Evolutionary conservation across 345 rosid genomes (phyloP).

Genomic region (Physaria fendleri): DNA sequence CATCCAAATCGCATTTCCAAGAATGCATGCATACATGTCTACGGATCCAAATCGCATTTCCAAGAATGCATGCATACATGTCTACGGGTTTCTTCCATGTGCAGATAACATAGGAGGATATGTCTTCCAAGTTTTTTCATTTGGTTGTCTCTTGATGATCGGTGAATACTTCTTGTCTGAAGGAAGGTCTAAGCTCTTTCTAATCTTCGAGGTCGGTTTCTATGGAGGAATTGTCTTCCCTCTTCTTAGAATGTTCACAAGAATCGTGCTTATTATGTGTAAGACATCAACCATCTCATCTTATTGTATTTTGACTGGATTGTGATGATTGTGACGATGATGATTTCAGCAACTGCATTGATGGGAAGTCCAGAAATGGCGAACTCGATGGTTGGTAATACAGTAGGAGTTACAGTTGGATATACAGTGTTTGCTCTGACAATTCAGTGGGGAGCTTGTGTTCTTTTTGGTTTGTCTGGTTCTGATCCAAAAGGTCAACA

Average conservation of each 20-base stretch:
- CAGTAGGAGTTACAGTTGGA: constrained; percentile 20
- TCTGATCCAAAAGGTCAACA: not conserved
- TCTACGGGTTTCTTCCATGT: constrained; percentile 25
- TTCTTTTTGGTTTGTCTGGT: constrained; percentile 23
- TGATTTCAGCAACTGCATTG: constrained; percentile 14
- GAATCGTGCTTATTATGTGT: constrained; percentile 24
- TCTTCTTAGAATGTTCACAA: constrained; percentile 25
- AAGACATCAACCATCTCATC: not conserved
- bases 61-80: constrained; percentile 18
- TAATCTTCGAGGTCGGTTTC: constrained; percentile 27
- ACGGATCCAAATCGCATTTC: constrained; percentile 6
- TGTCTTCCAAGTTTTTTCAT: constrained; percentile 26
- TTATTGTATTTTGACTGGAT: not conserved
- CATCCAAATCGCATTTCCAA: not conserved
- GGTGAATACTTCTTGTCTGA: constrained; percentile 29
- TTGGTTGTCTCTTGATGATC: constrained; percentile 15
- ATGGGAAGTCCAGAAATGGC: constrained; percentile 12
- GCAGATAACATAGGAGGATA: constrained; percentile 28
- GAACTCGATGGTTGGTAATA: constrained; percentile 19
- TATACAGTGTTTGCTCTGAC: constrained; percentile 27
- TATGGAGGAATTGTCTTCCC: constrained; percentile 28
- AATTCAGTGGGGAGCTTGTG: constrained; percentile 30
- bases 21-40: constrained; percentile 15
- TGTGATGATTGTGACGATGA: not conserved
- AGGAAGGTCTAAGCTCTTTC: constrained; percentile 29